Conservation (phyloP, 176 grass and related monocot genomes). For the Cocos nucifera region DNA sequence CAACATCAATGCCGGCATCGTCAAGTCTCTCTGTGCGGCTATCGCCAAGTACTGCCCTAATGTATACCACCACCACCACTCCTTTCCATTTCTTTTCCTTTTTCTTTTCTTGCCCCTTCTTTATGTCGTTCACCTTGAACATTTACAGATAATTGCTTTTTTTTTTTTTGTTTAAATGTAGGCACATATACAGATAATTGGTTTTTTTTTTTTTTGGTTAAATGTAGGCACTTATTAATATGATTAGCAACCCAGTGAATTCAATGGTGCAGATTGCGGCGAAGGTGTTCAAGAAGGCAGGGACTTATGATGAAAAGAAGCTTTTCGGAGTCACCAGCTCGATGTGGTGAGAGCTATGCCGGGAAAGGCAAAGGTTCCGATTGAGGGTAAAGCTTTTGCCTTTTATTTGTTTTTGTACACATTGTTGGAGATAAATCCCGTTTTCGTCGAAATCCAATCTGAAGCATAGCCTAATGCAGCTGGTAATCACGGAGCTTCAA, state of each 20-base stretch:
- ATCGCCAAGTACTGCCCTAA: slow-evolving; percentile 41
- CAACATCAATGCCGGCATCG: slow-evolving; percentile 52
- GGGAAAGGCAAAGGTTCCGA: slow-evolving; percentile 66
- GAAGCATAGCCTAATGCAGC: too few relatives aligned
- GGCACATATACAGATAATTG: slow-evolving; percentile 10
- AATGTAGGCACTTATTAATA: slow-evolving; percentile 74
- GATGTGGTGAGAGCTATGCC: slow-evolving; percentile 77
- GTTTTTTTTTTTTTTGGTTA: too few relatives aligned
- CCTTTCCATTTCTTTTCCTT: too few relatives aligned
- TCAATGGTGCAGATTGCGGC: slow-evolving; percentile 74
- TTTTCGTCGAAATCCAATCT: too few relatives aligned
- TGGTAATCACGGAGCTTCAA: too few relatives aligned
- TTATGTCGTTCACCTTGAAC: too few relatives aligned
- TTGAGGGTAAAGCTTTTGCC: slow-evolving; percentile 20
- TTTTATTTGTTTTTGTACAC: background rate
- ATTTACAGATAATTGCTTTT: too few relatives aligned
- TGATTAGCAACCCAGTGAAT: slow-evolving; percentile 95
- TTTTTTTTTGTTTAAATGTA: slow-evolving; percentile 9
- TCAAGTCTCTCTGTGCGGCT: slow-evolving; percentile 42
- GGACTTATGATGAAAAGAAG: slow-evolving; percentile 73
- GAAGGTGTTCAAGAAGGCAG: slow-evolving; percentile 91
- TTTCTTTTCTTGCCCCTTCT: too few relatives aligned
- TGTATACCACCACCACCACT: background rate
- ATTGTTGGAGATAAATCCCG: too few relatives aligned
- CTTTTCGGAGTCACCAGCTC: slow-evolving; percentile 90